Evolutionary conservation across 768 basidiomycete species (phyloP), one percentile per base, ranked within the genome.

Genomic region (Leccinum truebloodii): DNA sequence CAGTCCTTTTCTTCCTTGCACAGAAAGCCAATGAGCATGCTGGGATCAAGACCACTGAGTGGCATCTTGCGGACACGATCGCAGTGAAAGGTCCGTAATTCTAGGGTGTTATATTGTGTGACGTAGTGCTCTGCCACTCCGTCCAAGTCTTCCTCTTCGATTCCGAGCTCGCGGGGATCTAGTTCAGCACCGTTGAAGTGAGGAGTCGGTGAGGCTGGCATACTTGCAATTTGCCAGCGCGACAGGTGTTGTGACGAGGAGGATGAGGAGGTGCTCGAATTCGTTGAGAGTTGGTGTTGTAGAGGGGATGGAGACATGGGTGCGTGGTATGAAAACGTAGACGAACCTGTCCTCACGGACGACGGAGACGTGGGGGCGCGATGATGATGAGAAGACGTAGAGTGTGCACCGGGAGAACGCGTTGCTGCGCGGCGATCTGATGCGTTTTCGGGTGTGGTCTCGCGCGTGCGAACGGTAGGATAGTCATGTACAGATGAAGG

Each of bases 61-160:
- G 89, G 89, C 92, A 98, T 96, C 84, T 96, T 98, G 70, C 94
- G 82, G 41, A 98, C 89, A 18, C 89, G 86, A n/a, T 99, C 97
- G 72, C 94, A 95, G 74, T 98, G 97, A 79, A 95, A 99, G 13
- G 92, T 96, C 68, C 84, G 84, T 35, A 98, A 77, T 69, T 95
- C 92, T 5, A 79, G 63, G 3, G 83, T 75, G 2, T 83, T 77
- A 72, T 98, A 99, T 10, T 94, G 89, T 0, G 79, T 81, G 22
- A 83, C 83, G 60, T 88, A 92, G 67, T 90, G 87, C 55, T 83
- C 76, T 61, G 87, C 83, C 8, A 84, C 39, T 0, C 78, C 69
- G 58, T 88, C 78, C 57, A 77, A 66, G 52, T 75, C 77, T 34
- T 67, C 72, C 20, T 65, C 63, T 39, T 67, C 74, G 10, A 68